These are phyloP conservation scores for Potentilla sterilis DNA, from an alignment of 306 rosid genomes.

Conservation along the genomic window DNA sequence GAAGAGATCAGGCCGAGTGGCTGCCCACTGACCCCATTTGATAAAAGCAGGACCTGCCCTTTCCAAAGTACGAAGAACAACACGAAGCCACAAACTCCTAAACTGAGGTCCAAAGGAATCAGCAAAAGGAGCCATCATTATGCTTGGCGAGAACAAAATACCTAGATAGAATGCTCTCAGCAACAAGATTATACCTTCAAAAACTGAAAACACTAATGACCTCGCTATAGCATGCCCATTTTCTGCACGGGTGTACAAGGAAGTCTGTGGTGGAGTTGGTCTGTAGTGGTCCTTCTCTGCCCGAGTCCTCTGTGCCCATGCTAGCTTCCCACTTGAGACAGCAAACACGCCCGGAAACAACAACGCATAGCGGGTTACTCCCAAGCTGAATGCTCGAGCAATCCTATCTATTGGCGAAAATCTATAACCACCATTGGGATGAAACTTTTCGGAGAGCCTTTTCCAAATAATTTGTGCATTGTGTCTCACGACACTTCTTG, in stretches of 20 bases:
- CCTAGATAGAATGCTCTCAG: constrained; percentile 75
- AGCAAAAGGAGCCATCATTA: constrained; percentile 80
- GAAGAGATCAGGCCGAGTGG: constrained; percentile 97
- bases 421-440: constrained; percentile 38
- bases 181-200: constrained; percentile 62
- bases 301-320: constrained; percentile 60
- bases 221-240: constrained; percentile 72
- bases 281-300: constrained; percentile 41
- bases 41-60: constrained; percentile 95
- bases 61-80: constrained; percentile 80
- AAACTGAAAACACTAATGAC: constrained; percentile 42
- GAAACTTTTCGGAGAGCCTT: constrained; percentile 52
- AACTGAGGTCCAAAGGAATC: constrained; percentile 66
- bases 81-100: constrained; percentile 73
- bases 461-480: constrained; percentile 67
- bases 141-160: constrained; percentile 80
- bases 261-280: constrained; percentile 38
- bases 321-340: constrained; percentile 68
- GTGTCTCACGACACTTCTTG: constrained; percentile 42
- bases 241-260: constrained; percentile 64
- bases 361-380: constrained; percentile 64
- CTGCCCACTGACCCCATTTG: constrained; percentile 99
- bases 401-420: constrained; percentile 59
- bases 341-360: constrained; percentile 87
- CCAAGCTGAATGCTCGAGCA: constrained; percentile 88